Conservation (phyloP, 2,329 filamentous ascomycete species). For the Xylariaceae sp. region DNA sequence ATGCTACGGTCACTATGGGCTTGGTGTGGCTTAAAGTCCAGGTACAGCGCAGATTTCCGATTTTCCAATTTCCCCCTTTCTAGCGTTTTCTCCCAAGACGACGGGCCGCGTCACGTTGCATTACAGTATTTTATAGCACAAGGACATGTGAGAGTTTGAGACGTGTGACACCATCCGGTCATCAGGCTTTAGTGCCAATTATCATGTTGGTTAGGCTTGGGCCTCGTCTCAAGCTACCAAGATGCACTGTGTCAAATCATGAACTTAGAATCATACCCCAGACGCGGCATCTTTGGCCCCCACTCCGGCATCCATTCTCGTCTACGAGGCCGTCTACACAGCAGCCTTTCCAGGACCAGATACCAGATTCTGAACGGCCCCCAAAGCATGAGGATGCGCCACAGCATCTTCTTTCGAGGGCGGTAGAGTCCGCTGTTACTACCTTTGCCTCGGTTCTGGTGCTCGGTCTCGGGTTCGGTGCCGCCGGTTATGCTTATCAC, state of each 20-base stretch:
- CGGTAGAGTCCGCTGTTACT: slow-evolving; percentile 76
- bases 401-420: slow-evolving; percentile 59
- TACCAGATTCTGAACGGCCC: slow-evolving; percentile 9
- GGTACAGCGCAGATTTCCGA: not conserved
- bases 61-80: not conserved
- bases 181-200: slow-evolving; percentile 2
- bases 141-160: slow-evolving; percentile 8
- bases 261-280: slow-evolving; percentile 9
- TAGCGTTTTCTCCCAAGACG: not conserved
- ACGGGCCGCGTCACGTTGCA: not conserved
- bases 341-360: not conserved
- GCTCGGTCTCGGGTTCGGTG: slow-evolving; percentile 67
- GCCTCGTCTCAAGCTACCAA: slow-evolving; percentile 7
- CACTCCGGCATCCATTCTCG: slow-evolving; percentile 25
- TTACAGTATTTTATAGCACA: not conserved
- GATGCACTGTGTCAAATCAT: slow-evolving; percentile 11
- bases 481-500: slow-evolving; percentile 80
- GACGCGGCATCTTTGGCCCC: slow-evolving; percentile 24
- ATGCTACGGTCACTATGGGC: not conserved
- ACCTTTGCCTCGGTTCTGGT: slow-evolving; percentile 78
- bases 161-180: not conserved
- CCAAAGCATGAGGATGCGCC: slow-evolving; percentile 33
- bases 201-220: slow-evolving; percentile 24
- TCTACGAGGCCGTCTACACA: slow-evolving; percentile 9
- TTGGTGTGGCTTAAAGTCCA: not conserved